Conservation (phyloP, 306 rosid genomes). For the Geum urbanum region DNA sequence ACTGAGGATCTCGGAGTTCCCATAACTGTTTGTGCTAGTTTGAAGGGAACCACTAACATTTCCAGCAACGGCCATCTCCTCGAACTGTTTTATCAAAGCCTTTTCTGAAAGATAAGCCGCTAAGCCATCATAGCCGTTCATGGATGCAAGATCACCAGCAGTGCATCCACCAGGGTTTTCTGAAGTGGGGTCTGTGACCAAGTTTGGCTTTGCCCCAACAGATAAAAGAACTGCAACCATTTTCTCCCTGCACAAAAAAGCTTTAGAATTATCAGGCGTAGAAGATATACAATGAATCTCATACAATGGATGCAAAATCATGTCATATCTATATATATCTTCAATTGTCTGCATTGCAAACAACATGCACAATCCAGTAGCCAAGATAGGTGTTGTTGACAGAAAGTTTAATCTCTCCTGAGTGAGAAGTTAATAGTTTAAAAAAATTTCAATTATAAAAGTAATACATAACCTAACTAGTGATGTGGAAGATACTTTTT, state of each 20-base stretch:
- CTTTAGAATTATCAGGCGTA: neutral
- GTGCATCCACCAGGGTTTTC: slow-evolving; percentile 70
- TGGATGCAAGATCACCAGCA: slow-evolving; percentile 75
- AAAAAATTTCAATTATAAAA: neutral
- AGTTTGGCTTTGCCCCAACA: slow-evolving; percentile 82
- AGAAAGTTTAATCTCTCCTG: neutral
- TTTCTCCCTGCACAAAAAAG: slow-evolving; percentile 55
- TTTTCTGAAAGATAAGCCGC: slow-evolving; percentile 94
- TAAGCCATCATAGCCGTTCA: slow-evolving; percentile 68
- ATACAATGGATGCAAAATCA: slow-evolving; percentile 12
- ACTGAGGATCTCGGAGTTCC: slow-evolving; percentile 44
- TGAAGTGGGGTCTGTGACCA: slow-evolving; percentile 87
- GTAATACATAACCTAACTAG: slow-evolving; percentile 11
- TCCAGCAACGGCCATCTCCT: slow-evolving; percentile 84
- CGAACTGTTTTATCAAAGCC: slow-evolving; percentile 71
- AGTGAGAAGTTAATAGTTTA: neutral
- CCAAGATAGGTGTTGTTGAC: neutral
- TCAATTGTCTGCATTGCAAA: slow-evolving; percentile 1
- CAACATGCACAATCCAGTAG: slow-evolving; percentile 21
- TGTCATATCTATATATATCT: neutral
- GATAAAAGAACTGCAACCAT: slow-evolving; percentile 79
- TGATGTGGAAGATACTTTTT: neutral
- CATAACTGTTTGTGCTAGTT: slow-evolving; percentile 34
- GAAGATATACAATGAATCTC: neutral
- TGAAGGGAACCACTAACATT: slow-evolving; percentile 75